Evolutionary conservation across 2,329 filamentous ascomycete species (phyloP).

Genomic region (Alternaria panax): DNA sequence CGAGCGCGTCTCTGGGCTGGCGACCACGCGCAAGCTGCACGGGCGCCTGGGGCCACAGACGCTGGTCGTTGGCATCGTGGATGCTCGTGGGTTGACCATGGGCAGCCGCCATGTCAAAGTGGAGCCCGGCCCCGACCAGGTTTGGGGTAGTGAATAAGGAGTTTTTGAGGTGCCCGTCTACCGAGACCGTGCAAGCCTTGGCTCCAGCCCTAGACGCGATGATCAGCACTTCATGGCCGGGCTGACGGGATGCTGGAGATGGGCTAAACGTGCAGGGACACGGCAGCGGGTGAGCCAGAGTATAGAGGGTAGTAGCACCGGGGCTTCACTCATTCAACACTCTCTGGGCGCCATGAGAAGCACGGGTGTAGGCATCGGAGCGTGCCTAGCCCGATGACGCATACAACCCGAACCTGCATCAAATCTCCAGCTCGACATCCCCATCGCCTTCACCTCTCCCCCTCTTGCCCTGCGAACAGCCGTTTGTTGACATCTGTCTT

Average conservation of each 20-base stretch:
- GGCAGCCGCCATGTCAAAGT: conserved; percentile 32
- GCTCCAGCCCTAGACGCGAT: conserved; percentile 4
- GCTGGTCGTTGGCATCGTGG: conserved; percentile 20
- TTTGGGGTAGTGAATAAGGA: conserved; percentile 13
- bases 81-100: conserved; percentile 21
- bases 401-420: conserved; percentile 1
- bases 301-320: neutral
- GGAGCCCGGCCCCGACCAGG: conserved; percentile 24
- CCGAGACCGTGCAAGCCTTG: conserved; percentile 15
- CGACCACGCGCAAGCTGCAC: conserved; percentile 47
- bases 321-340: neutral
- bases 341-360: neutral
- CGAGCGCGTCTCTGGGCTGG: conserved; percentile 47
- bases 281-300: neutral
- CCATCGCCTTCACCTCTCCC: neutral
- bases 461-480: neutral
- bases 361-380: conserved; percentile 4
- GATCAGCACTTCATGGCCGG: conserved; percentile 10
- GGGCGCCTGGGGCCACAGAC: conserved; percentile 29
- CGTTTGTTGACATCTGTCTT: no score
- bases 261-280: neutral
- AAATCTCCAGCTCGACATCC: neutral
- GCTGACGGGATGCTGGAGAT: neutral
- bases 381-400: conserved; percentile 4
- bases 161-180: conserved; percentile 14